Conservation (phyloP, 306 rosid species). For the Fragaria nilgerrensis region DNA sequence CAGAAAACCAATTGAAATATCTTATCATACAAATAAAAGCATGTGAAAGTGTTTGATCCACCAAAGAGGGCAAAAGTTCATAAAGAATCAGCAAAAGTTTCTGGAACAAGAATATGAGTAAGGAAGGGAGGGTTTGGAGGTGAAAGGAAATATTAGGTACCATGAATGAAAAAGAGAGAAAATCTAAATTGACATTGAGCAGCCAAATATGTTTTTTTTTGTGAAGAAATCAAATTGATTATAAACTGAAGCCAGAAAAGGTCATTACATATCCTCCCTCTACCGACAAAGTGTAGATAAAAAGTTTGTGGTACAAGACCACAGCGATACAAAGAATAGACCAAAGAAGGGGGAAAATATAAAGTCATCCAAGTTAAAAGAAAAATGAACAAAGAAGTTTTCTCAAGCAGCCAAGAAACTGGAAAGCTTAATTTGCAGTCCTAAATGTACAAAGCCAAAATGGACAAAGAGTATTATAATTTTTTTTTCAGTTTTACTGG, state of each 20-base stretch:
- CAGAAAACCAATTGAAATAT: constrained; percentile 8
- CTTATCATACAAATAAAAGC: constrained; percentile 2
- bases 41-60: not conserved
- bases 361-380: not conserved
- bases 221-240: no score
- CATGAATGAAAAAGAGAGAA: not conserved
- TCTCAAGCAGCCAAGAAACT: not conserved
- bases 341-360: no score
- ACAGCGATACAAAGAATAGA: not conserved
- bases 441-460: not conserved
- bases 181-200: not conserved
- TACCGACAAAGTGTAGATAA: no score
- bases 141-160: not conserved
- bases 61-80: not conserved
- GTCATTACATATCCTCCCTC: no score
- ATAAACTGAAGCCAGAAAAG: no score
- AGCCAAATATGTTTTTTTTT: no score
- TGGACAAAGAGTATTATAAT: not conserved
- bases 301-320: no score
- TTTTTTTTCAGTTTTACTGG: not conserved
- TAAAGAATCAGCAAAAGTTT: not conserved
- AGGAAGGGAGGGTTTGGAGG: constrained; percentile 4
- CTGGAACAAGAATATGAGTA: constrained; percentile 1
- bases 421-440: not conserved
- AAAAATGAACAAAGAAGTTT: not conserved